Evolutionary conservation across 2,329 filamentous ascomycete species (phyloP).

Genomic region (Pseudopyricularia cyperi): DNA sequence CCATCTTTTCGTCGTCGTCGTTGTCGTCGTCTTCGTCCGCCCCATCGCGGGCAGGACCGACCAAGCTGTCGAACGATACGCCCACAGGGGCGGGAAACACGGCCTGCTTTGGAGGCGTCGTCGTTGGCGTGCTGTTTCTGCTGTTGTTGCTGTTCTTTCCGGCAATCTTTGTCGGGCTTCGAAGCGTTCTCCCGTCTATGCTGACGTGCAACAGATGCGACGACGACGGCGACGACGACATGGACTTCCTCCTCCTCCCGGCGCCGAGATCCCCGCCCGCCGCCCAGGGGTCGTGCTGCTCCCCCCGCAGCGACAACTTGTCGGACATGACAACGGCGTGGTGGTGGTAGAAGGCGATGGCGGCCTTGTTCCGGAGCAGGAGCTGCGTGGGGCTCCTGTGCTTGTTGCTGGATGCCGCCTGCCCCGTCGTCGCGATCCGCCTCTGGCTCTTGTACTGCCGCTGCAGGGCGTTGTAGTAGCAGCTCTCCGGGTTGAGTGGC

Average conservation of each 20-base stretch:
- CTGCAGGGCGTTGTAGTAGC: constrained; percentile 7
- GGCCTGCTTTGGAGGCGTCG: background rate
- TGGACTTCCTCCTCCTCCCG: background rate
- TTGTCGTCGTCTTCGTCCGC: background rate
- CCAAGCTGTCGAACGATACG: background rate
- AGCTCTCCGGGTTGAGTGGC: constrained; percentile 8
- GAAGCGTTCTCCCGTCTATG: background rate
- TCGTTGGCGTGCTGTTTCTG: background rate
- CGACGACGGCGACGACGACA: too few species aligned
- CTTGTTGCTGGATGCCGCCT: background rate
- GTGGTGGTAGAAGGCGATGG: background rate
- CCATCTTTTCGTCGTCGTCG: background rate
- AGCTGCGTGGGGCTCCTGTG: constrained; percentile 1
- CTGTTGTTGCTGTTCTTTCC: background rate
- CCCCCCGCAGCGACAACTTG: too few species aligned
- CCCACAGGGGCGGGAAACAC: background rate
- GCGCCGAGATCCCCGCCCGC: background rate
- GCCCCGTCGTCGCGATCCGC: background rate
- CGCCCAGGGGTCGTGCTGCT: background rate
- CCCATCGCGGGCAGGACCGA: too few species aligned
- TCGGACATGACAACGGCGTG: background rate
- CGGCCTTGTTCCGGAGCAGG: constrained; percentile 1
- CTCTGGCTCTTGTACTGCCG: background rate
- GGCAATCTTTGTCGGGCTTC: background rate
- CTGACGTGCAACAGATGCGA: background rate